Conservation (phyloP, 2,329 filamentous ascomycete species). For the Cadophora gregata region DNA sequence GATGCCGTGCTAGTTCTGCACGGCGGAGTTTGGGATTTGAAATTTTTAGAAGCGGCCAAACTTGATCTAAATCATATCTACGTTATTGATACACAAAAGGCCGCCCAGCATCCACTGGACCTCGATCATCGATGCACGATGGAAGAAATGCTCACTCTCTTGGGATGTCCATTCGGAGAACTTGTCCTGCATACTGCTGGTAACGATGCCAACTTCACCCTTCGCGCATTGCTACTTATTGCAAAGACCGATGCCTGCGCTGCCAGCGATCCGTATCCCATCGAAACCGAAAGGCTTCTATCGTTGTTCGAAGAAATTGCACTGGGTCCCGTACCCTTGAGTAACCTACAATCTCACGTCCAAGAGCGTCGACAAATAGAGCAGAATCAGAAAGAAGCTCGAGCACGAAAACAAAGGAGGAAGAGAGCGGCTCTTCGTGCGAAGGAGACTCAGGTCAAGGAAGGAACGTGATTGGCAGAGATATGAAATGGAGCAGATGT, state of each 20-base stretch:
- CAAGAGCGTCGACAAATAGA: not conserved
- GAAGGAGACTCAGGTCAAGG: no score
- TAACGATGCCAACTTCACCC: conserved; percentile 22
- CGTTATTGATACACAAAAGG: conserved; percentile 20
- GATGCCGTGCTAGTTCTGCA: conserved; percentile 17
- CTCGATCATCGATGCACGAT: conserved; percentile 20
- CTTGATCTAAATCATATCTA: conserved; percentile 5
- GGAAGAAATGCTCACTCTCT: conserved; percentile 18
- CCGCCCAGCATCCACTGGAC: conserved; percentile 19
- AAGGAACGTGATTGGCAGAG: no score
- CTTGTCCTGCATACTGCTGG: conserved; percentile 16
- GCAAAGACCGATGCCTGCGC: not conserved
- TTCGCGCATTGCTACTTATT: conserved; percentile 20
- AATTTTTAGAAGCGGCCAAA: conserved; percentile 9
- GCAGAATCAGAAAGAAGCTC: not conserved
- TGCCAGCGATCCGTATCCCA: not conserved
- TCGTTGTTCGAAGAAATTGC: not conserved
- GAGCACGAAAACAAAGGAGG: conserved; percentile 1
- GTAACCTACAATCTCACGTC: not conserved
- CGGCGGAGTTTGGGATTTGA: conserved; percentile 10
- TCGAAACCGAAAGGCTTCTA: not conserved
- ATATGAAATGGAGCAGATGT: no score
- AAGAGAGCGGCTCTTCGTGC: conserved; percentile 6
- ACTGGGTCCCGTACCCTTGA: not conserved
- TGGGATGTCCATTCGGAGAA: conserved; percentile 15